Conservation (phyloP, 495 filamentous ascomycete genomes). For the Penicillium pulvis region DNA sequence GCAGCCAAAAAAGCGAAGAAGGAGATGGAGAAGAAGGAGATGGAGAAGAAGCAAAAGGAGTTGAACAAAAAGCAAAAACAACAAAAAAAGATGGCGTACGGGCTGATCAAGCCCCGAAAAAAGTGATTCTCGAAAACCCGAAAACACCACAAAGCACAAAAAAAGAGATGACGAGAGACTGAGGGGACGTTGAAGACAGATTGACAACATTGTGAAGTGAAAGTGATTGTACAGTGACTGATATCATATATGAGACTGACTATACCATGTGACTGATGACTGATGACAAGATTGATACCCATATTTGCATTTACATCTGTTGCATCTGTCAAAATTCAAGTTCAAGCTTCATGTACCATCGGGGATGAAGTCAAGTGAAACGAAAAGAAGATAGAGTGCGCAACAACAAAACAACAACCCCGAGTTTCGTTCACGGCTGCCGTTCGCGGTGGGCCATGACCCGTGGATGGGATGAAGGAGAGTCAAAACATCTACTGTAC, state of each 20-base stretch:
- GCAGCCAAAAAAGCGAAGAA: background rate
- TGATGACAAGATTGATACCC: too few relatives aligned
- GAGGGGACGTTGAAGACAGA: too few relatives aligned
- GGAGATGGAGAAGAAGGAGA: conserved; percentile 1
- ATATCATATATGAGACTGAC: too few relatives aligned
- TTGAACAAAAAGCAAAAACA: conserved; percentile 3
- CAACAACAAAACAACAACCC: background rate
- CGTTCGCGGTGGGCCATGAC: conserved; percentile 7
- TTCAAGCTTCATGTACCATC: background rate
- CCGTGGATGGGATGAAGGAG: conserved; percentile 3
- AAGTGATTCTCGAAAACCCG: background rate
- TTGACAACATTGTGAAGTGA: too few relatives aligned
- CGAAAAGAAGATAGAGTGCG: background rate
- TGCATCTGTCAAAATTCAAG: background rate
- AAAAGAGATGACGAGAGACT: background rate
- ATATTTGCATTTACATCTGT: too few relatives aligned
- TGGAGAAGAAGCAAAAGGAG: conserved; percentile 1
- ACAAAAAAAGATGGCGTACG: background rate
- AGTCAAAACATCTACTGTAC: background rate
- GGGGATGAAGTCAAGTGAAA: background rate
- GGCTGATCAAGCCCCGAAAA: background rate
- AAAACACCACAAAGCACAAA: background rate
- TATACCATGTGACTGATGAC: too few relatives aligned
- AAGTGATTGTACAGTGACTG: too few relatives aligned
- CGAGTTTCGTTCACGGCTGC: too few relatives aligned